Conservation (phyloP, 345 rosid genomes). For the Acer yangbiense region DNA sequence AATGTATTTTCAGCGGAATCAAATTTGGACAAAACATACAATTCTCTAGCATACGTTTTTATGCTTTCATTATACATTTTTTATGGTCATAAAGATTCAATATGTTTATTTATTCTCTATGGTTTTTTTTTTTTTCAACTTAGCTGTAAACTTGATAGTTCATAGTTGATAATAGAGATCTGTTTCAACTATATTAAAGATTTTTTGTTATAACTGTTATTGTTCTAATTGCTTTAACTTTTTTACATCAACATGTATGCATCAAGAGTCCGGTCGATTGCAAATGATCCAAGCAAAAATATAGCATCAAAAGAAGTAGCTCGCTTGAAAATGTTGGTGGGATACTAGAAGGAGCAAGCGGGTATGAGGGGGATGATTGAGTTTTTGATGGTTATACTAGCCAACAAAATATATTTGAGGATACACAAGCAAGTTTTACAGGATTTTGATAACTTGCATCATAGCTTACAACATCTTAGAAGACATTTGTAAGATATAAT, state of each 20-base stretch:
- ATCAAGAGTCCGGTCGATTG: too few species aligned
- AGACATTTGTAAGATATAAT: neutral
- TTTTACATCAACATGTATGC: too few species aligned
- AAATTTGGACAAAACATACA: conserved; percentile 86
- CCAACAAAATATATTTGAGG: conserved; percentile 50
- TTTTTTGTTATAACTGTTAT: too few species aligned
- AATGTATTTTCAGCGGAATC: conserved; percentile 88
- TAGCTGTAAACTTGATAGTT: neutral
- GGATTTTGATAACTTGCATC: conserved; percentile 3
- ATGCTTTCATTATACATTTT: neutral
- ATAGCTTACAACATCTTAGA: neutral
- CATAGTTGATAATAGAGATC: neutral
- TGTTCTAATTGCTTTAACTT: too few species aligned
- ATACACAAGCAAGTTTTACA: conserved; percentile 62
- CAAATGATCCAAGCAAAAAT: too few species aligned
- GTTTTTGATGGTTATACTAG: conserved; percentile 76
- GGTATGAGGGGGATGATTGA: conserved; percentile 46
- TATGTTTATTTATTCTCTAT: too few species aligned
- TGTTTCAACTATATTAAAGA: too few species aligned
- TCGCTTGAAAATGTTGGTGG: too few species aligned
- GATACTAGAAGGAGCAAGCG: too few species aligned
- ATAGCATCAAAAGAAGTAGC: too few species aligned
- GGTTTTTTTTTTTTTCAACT: neutral
- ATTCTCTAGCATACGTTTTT: conserved; percentile 70
- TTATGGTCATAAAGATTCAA: neutral